Percentiles rank a stretch among this genome's conserved stretches.
Conservation (phyloP, 768 basidiomycete species). For the Macrolepiota dolichaula region DNA sequence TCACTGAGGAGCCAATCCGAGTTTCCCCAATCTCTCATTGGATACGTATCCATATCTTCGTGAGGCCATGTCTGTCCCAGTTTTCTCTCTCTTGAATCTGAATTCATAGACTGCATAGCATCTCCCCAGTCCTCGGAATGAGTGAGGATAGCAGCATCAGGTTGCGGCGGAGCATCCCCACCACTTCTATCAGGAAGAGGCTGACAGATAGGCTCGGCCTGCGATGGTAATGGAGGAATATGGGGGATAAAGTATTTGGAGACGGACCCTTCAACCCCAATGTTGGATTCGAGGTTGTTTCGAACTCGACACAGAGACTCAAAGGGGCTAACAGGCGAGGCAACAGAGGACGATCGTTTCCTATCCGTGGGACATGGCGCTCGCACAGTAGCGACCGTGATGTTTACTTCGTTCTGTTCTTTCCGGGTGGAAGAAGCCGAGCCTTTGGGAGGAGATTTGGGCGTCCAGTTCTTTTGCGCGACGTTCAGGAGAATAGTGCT, state of each 20-base stretch:
- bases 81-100: neutral
- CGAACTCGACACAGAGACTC: conserved; percentile 7
- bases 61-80: neutral
- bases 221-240: neutral
- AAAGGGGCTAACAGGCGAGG: conserved; percentile 1
- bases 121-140: neutral
- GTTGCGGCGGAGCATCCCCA: neutral
- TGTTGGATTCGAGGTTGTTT: neutral
- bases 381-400: neutral
- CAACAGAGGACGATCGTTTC: neutral
- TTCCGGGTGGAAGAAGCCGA: neutral
- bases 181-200: neutral
- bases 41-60: neutral
- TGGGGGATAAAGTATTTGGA: conserved; percentile 3
- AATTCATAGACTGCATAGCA: neutral
- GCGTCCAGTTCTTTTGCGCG: neutral
- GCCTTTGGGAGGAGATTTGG: neutral
- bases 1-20: conserved; percentile 8
- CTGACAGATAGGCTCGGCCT: neutral
- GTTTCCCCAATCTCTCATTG: neutral
- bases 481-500: conserved; percentile 14
- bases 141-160: neutral
- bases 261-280: neutral
- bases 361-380: neutral
- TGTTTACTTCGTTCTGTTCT: neutral